Percentiles rank a stretch among this genome's conserved stretches.
Conservation (phyloP, 352 stramenopile genomes). For the Nothophytophthora sp. region DNA sequence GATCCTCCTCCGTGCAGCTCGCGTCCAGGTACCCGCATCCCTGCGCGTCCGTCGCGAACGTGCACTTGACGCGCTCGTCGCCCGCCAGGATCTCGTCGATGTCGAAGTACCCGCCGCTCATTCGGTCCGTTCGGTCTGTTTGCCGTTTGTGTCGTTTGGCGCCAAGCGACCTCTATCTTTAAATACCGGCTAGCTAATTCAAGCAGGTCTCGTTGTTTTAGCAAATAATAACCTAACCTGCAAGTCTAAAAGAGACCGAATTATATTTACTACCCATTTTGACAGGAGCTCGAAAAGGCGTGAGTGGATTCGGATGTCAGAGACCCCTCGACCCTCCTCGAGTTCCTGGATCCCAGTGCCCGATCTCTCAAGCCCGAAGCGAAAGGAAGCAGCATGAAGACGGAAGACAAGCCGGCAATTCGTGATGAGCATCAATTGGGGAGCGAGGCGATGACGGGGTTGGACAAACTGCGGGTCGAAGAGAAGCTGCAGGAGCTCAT, state of each 20-base stretch:
- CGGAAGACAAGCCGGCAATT: too few relatives aligned
- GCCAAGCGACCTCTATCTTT: constrained; percentile 2
- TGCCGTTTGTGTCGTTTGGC: neutral
- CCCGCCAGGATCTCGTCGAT: constrained; percentile 77
- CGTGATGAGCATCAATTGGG: too few relatives aligned
- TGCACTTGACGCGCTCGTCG: constrained; percentile 83
- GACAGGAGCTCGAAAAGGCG: too few relatives aligned
- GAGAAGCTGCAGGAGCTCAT: constrained; percentile 46
- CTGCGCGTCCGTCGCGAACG: constrained; percentile 62
- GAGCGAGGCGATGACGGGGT: too few relatives aligned
- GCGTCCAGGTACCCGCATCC: constrained; percentile 79
- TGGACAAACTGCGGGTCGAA: constrained; percentile 23
- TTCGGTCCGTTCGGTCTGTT: constrained; percentile 2
- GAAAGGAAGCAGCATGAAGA: neutral
- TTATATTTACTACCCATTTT: constrained; percentile 3
- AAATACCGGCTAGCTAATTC: too few relatives aligned
- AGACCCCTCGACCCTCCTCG: too few relatives aligned
- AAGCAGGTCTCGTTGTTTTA: too few relatives aligned
- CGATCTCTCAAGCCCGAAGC: neutral
- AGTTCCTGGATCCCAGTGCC: too few relatives aligned
- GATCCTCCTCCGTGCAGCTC: constrained; percentile 54
- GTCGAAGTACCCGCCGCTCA: constrained; percentile 56
- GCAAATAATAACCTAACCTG: too few relatives aligned
- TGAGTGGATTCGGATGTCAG: too few relatives aligned
- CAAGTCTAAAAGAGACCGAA: neutral